Conservation (phyloP, 768 basidiomycete species). For the Nidula microcarpa region DNA sequence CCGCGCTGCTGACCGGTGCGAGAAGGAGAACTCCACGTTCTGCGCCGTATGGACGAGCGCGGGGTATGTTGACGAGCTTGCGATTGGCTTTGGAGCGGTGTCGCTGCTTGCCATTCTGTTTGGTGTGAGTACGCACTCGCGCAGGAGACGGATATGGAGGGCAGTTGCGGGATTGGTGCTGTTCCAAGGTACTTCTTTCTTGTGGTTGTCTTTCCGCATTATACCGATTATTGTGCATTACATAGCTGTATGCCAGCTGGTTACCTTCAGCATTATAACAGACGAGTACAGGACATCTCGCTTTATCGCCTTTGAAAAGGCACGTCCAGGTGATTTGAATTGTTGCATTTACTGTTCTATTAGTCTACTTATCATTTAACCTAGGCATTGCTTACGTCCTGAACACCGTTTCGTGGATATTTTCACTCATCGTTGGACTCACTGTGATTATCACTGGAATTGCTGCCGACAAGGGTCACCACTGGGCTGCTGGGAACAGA, state of each 20-base stretch:
- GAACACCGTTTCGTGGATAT: conserved; percentile 60
- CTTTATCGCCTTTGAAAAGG: conserved; percentile 51
- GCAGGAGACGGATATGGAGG: conserved; percentile 74
- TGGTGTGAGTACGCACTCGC: conserved; percentile 70
- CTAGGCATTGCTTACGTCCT: conserved; percentile 60
- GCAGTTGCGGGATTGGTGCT: conserved; percentile 63
- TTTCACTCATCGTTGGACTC: conserved; percentile 45
- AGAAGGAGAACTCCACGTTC: conserved; percentile 51
- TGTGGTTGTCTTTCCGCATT: background rate
- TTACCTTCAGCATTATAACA: conserved; percentile 62
- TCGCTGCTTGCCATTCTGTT: conserved; percentile 58
- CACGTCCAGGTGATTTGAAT: conserved; percentile 46
- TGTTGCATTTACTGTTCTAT: background rate
- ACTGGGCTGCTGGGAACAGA: conserved; percentile 77
- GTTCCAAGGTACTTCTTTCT: conserved; percentile 47
- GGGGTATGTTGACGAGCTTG: conserved; percentile 60
- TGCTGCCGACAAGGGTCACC: conserved; percentile 55
- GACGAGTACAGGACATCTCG: conserved; percentile 46
- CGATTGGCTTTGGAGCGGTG: conserved; percentile 58
- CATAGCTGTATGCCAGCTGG: conserved; percentile 56
- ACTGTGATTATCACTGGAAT: conserved; percentile 63
- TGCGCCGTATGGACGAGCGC: conserved; percentile 74
- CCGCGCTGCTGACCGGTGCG: conserved; percentile 43
- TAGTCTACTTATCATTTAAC: background rate
- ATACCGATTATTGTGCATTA: background rate